Evolutionary conservation across 2,329 filamentous ascomycete species (phyloP), one percentile per base, ranked within the genome.

Genomic region (Trichoderma pleuroti): DNA sequence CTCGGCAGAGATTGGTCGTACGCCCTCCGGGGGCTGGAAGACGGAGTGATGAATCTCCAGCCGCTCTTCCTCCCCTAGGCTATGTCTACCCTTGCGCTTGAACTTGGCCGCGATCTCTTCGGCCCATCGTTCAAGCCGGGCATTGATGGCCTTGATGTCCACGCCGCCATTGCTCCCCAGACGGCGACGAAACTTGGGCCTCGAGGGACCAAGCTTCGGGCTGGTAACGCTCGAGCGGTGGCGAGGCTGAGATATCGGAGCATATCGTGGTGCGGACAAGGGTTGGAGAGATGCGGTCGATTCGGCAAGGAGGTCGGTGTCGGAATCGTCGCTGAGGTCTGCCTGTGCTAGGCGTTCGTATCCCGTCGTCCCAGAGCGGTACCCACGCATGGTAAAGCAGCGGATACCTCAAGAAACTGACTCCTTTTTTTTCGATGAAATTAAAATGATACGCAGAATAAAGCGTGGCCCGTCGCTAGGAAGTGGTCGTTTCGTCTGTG

Each of bases 21-120:
- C 87, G 73, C 94, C 93, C 72, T 98, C 93, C 1, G 95, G 95
- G 1, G 96, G 87, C 76, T 98, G 94, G 78, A 99, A 99, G 57
- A 99, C 96, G 0, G 94, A 97, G 81, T 98, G 93, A 76, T 98
- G 94, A 72, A 99, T 99, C 83, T 99, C 96, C 39, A 98, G 85
- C 68, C 91, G 91, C 80, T 97, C 93, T 75, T 97, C 93, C 74
- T 97, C 93, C 57, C 90, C 85, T 11, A 80, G 82, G 76, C 89
- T 91, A 63, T 91, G 92, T 79, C 90, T 93, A 68, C 91, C 89
- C 76, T 90, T 91, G 75, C 94, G 93, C 84, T 97, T 98, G 87
- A 99, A 98, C 76, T 97, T 96, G 75, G 93, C 92, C 34, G 96
- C 94, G 77, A 99, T 98, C 82, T 99, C 96, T 76, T 98, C 96